Evolutionary conservation across 2,329 filamentous ascomycete species (phyloP), one percentile per base, ranked within the genome.

Genomic region (Leptographium flavum): DNA sequence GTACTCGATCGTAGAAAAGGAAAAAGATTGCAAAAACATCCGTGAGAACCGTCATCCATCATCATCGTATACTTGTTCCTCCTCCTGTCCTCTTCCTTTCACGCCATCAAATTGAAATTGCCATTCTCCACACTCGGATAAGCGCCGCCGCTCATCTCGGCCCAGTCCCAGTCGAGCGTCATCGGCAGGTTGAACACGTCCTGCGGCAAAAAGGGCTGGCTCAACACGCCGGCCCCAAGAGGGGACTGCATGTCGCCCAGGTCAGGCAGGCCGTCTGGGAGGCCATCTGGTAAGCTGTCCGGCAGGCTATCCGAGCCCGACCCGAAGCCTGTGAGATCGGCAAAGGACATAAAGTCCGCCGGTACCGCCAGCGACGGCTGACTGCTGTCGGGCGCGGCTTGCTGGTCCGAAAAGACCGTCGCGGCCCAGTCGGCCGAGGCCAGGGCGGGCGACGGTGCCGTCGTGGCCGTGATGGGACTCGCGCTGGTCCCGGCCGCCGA

Each of bases 181-280:
- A 94, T 94, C 1, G 90, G 88, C 76, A 96, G 81, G 60, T 90
- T 83, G 79, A 92, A 98, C 23, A 96, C 64, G 63, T 96, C 92
- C 55, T 90, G 87, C 5, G 92, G 90, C 21, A 96, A 77, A 56
- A 94, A 82, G 0, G 88, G 88, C 53, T 93, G 84, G 56, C 88
- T 82, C 57, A 88, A 87, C 8, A 56, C 42, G 4, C 57, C 57
- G n/a, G 58, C 57, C 7, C 54, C 50, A 7, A 57, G 49, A 13
- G 60, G 60, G 46, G 61, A 70, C 45, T 58, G 57, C 46, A 63
- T 51, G 43, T 51, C 56, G n/a, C 56, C 56, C 35, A 51, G 23
- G 15, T 35, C 35, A 13, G 44, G 32, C 48, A 52, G 3, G 30
- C 30, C 46, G 48, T 51, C 42, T 17, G 5, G 36, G 13, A 23